Base-by-base conservation (phyloP, 352 stramenopile species). In the Elongisporangium senticosum region DNA sequence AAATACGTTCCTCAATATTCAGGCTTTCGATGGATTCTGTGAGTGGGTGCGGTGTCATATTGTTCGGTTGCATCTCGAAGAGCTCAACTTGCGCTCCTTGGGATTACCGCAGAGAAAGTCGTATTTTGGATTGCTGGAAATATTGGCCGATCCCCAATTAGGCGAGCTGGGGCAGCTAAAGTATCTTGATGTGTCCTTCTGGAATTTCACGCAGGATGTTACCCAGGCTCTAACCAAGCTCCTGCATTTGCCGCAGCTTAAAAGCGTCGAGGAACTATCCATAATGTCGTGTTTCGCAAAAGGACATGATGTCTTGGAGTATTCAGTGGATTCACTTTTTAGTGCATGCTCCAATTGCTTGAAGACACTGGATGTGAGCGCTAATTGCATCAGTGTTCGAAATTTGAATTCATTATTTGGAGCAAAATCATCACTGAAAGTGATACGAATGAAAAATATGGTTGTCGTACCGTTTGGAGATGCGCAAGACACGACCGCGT, bases 151-250 rank as follows among this genome's bases (percentile, higher is more conserved):
- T 51, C 20, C 47, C 4, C 58, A 72, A 4, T 50, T 19, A 1
- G 61, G 59, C 15, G 56, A 53, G 10, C 53, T 87, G 19, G 47
- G 15, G 6, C 62, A 69, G 50, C 59, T 93, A 7, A 58, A 69
- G 21, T 68, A 62, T n/a, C 62, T 93, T 49, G 71, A 90, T 63
- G 24, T 93, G 7, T 90, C 80, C 24, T 89, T 83, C 63, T 89
- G 89, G 57, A 87, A 77, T 7, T 70, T 93, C 47, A 68, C 66
- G 10, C 59, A 72, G 24, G 71, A 81, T 53, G 65, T 59, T 13
- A 68, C 71, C 14, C 51, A 65, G 21, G 67, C 63, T 19, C 56
- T 88, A 13, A 11, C 5, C 17, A 68, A 72, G 48, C 58, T 66
- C 19, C 55, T 90, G 10, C 26, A 37, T 11, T 54, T 87, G 11